These are phyloP conservation scores for Eutypa lata DNA, from an alignment of 2,329 filamentous ascomycete species.

Conservation along the genomic window DNA sequence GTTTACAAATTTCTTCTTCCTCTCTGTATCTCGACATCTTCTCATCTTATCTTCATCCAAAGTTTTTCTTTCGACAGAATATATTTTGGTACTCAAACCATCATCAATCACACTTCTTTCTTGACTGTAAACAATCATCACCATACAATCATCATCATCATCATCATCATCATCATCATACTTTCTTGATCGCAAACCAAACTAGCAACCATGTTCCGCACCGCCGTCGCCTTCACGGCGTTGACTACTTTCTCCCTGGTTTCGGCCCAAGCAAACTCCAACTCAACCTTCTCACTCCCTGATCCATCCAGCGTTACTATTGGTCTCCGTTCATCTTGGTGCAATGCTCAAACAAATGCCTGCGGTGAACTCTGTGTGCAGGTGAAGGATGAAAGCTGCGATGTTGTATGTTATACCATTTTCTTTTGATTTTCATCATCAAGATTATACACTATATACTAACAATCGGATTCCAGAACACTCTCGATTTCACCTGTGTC, in stretches of 20 bases:
- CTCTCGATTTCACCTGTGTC: conserved; percentile 46
- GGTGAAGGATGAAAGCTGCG: conserved; percentile 41
- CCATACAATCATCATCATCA: conserved; percentile 1
- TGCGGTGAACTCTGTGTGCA: conserved; percentile 47
- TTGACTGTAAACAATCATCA: neutral
- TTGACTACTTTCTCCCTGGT: conserved; percentile 42
- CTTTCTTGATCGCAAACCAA: neutral
- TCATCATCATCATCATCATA: conserved; percentile 2
- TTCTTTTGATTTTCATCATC: neutral
- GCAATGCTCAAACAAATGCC: conserved; percentile 47
- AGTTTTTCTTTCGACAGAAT: no score
- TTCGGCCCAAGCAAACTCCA: conserved; percentile 37
- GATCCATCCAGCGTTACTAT: conserved; percentile 33
- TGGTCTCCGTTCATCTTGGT: conserved; percentile 42
- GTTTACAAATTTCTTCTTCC: no score
- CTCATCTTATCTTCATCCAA: no score
- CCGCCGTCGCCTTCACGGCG: conserved; percentile 36
- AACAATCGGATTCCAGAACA: conserved; percentile 27
- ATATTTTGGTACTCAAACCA: no score
- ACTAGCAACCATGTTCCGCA: conserved; percentile 22
- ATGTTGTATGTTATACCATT: conserved; percentile 36
- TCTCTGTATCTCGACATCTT: no score
- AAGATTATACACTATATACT: conserved; percentile 1
- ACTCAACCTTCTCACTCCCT: conserved; percentile 42
- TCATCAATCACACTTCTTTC: no score